phyloP scores from a whole-genome alignment of 495 filamentous ascomycete species.

The Hyaloscypha bicolor region DNA sequence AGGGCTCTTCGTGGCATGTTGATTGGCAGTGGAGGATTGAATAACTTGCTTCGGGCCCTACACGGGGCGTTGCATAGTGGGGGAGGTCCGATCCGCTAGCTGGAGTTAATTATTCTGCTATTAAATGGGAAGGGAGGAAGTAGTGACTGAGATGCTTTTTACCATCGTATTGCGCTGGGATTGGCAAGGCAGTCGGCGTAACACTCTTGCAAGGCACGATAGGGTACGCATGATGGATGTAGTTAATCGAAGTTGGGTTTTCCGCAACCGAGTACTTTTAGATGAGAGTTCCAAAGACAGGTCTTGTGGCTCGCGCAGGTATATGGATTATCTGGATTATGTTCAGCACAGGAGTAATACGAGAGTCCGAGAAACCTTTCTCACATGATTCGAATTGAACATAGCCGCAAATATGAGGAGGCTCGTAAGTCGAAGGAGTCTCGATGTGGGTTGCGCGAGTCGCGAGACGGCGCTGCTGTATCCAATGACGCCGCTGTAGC shows the following conservation, averaged over 20 bases:
- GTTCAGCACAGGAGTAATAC: not conserved
- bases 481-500: not conserved
- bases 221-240: constrained; percentile 16
- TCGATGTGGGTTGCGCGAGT: not conserved
- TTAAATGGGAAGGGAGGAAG: no score
- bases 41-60: constrained; percentile 9
- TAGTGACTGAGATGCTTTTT: not conserved
- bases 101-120: not conserved
- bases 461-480: not conserved
- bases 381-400: constrained; percentile 8
- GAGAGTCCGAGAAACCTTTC: not conserved
- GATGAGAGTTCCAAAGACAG: constrained; percentile 20
- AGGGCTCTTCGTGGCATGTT: not conserved
- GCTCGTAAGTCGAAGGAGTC: not conserved
- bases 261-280: constrained; percentile 16
- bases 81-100: constrained; percentile 12
- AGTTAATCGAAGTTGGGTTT: constrained; percentile 10
- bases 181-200: constrained; percentile 16
- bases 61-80: constrained; percentile 4
- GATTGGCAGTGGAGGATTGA: constrained; percentile 16
- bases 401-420: constrained; percentile 12
- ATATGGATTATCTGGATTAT: constrained; percentile 13
- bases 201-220: constrained; percentile 1
- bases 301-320: constrained; percentile 17
- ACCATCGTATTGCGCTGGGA: constrained; percentile 21